Evolutionary conservation across 2,329 filamentous ascomycete genomes (phyloP), one percentile per base, ranked within the genome.

Genomic region (Trichophyton equinum): DNA sequence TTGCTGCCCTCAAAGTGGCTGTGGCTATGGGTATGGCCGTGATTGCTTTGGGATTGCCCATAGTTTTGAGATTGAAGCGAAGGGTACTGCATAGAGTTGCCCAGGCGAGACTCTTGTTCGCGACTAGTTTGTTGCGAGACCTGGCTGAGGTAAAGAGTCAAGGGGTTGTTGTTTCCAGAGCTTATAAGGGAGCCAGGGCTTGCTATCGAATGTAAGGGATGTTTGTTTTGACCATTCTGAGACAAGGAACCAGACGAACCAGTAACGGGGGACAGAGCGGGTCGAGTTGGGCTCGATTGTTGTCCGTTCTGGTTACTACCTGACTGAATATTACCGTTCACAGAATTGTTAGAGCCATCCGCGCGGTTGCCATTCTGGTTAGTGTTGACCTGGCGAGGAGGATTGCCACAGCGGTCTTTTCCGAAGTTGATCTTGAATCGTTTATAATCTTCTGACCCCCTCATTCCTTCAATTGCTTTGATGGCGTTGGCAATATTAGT

Each of bases 401-500:
- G 88, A 77, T 99, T 99, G 67, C 94, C 94, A 70, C 94, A 99
- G 61, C 94, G 86, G 72, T 99, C 94, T 79, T 99, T 99, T 75
- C 94, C 94, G 72, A 99, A 99, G 79, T 99, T 99, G 74, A 99
- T 92, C 82, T 99, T 99, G 85, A 99, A 99, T 69, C 94, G 86
- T 76, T 86, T 89, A 81, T 99, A 99, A 71, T 99, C 94, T 49
- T 97, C 94, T 71, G 91, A 91, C 70, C 91, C 88, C 62, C 94
- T 85, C 65, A 99, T 85, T 22, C 91, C 94, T 76, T 99, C 94
- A 66, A 99, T 99, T 0, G 94, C 94, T 79, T 99, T 99, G 80
- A 99, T 99, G 58, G 94, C 94, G 69, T 99, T 99, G 71, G 94
- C 94, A 72, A 99, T 99, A 78, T 99, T 99, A 72, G 94, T 99